Base-by-base conservation (phyloP, 805 yeast genomes). In the Monosporozyma servazzii region DNA sequence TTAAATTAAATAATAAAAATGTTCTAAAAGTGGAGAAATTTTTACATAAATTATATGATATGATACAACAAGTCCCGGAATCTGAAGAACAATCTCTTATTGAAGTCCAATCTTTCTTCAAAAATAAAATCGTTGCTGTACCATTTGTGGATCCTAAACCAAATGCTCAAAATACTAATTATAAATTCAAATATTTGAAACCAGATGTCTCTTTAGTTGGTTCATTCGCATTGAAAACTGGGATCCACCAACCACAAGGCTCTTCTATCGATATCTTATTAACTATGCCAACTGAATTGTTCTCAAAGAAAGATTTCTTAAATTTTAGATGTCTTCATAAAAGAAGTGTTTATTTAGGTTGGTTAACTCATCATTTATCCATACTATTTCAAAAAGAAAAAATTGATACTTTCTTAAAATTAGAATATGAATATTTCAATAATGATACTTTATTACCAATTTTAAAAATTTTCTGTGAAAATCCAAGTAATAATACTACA, bases 121-220 rank as follows among this genome's bases (percentile, higher is more conserved):
- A 73, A 51, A 68, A 74, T 27, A 75, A 79, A 56, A 75, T 74
- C 44, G 76, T 85, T 9, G 69, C 79, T 0, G 80, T 88, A 17
- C 97, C 98, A 33, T 91, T 85, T 68, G 87, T 93, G 11, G 96
- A 90, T 63, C 96, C 96, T 17, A 85, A 83, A 63, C 96, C 96
- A 33, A 68, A 77, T 7, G 51, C 66, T 3, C 54, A 66, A 18
- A 79, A 78, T 52, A 75, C 84, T 45, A 84, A 86, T 60, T 88
- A 86, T 68, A 79, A 79, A 55, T 83, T 91, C 58, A 75, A 80
- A 21, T 90, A 79, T 65, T 67, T 70, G 45, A 73, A 81, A 15
- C 99, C 98, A 0, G 77, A 77, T 51, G 80, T 91, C 13, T 80
- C 89, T 8, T 75, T 93, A 40, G 84, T 88, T 8, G 98, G 99